Base-by-base conservation (phyloP, 2,329 filamentous ascomycete genomes). In the Fusarium marasasianum region DNA sequence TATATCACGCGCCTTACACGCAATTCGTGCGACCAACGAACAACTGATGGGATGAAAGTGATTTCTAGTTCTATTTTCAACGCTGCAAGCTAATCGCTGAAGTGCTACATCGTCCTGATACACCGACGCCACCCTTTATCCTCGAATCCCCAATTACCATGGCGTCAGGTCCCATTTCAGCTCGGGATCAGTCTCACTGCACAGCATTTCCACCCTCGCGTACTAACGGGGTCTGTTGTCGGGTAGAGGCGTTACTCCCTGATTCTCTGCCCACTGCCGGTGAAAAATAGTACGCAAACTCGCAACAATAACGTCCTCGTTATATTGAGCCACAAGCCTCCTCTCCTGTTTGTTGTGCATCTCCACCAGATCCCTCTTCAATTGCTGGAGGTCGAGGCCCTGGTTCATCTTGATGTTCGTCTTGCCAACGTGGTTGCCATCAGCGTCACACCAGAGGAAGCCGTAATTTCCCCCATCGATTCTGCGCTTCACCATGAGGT, bases 381-480 rank as follows among this genome's bases (percentile, higher is more conserved):
- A 11, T 1, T 3, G 5, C 1, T 17, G 12, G 4, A 44, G 3
- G 12, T 4, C 17, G 1, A 68, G 15, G 5, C 53, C 47, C 3
- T n/a, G 13, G 1, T 11, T 4, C 31, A 33, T 55, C 22, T 35
- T 43, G 22, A 69, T 55, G 37, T 26, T 35, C 20, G 15, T 24
- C 13, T 40, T 45, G 11, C 44, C n/a, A 3, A 31, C n/a, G 13
- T n/a, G 9, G 6, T 45, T 29, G 11, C 66, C 55, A 6, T 55
- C 55, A 0, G 48, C 43, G 6, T 69, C 55, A 22, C 63, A 69
- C 63, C 38, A 69, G 8, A 68, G 11, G 3, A 69, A 68, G 29
- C 29, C 29, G 29, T 31, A 31, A 31, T 31, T 31, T 31, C 29
- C 1, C 29, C 29, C 1, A 12, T 1, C 1, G 29, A 11, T 31